phyloP scores from a whole-genome alignment of 2,329 filamentous ascomycete species.

The Aspergillus proliferans region DNA sequence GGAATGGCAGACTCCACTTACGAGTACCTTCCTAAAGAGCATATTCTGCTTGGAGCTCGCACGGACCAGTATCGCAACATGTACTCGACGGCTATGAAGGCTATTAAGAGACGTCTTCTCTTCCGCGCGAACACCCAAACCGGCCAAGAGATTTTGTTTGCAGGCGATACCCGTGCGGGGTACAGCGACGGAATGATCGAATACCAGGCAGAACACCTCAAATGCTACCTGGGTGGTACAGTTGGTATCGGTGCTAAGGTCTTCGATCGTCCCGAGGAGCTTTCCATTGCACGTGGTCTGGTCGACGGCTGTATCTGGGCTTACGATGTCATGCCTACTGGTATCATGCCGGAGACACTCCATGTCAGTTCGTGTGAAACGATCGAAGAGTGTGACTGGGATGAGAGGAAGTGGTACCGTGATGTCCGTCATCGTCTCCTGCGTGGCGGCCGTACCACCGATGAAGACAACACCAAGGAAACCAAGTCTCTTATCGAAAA shows the following conservation, averaged over 20 bases:
- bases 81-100: slow-evolving; percentile 35
- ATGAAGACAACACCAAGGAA: slow-evolving; percentile 11
- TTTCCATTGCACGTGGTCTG: slow-evolving; percentile 51
- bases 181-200: slow-evolving; percentile 15
- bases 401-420: slow-evolving; percentile 41
- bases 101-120: slow-evolving; percentile 36
- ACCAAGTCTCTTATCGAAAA: slow-evolving; percentile 16
- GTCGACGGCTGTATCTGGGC: slow-evolving; percentile 58
- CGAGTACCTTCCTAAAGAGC: slow-evolving; percentile 46
- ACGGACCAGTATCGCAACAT: slow-evolving; percentile 38
- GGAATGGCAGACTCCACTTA: slow-evolving; percentile 45
- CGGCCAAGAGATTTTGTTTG: slow-evolving; percentile 35
- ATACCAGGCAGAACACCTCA: slow-evolving; percentile 51
- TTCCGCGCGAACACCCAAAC: slow-evolving; percentile 41
- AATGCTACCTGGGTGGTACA: slow-evolving; percentile 58
- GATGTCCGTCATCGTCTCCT: slow-evolving; percentile 17
- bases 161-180: slow-evolving; percentile 24
- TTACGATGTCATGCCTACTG: slow-evolving; percentile 51
- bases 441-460: slow-evolving; percentile 7
- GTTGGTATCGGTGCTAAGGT: slow-evolving; percentile 55
- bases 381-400: slow-evolving; percentile 45
- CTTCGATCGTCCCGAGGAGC: slow-evolving; percentile 49
- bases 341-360: slow-evolving; percentile 58
- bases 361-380: slow-evolving; percentile 46
- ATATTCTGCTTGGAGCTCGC: slow-evolving; percentile 39